Base-by-base conservation (phyloP, 805 yeast species). In the Saturnispora kantuleensis region DNA sequence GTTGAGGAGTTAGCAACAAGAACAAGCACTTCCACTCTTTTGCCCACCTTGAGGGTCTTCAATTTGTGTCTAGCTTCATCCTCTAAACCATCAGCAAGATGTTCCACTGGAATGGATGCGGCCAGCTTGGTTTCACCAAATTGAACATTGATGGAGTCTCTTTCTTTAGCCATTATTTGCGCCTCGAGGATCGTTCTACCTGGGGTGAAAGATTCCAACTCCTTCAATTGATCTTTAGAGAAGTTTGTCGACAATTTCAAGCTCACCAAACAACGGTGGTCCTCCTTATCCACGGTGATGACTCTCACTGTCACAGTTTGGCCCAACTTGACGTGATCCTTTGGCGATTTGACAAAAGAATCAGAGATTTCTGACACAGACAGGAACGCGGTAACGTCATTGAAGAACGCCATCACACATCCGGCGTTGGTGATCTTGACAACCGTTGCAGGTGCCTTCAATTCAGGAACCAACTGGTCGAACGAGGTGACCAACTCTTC, bases 361-460 rank as follows among this genome's bases (percentile, higher is more conserved):
- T 93, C 97, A 44, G 94, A 82, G 55, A 93, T 84, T 66, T 93
- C 97, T 44, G 81, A 69, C 51, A 80, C 77, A 29, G 98, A 97
- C 49, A 93, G 68, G 59, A 77, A 89, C 0, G 88, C 98, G 52
- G 71, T 76, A 36, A 85, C 61, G 43, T 72, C 70, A 44, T 93
- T 95, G 56, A 86, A 89, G 57, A 93, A 88, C 12, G 88, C 76
- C 6, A 93, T 78, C 37, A 88, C 66, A 39, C 85, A 95, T 55
- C 98, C 98, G 47, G 73, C 70, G 47, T 81, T 79, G 40, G 76
- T 76, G 53, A 90, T 74, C 31, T 74, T 69, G 48, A 80, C 80
- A 38, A 93, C 81, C 1, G 89, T 79, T 10, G 87, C 97, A 5
- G 77, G 68, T 2, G 90, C 74, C 71, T 71, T 57, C 52, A 69